Evolutionary conservation across 176 grass and related monocot genomes (phyloP).

Genomic region (Rhynchospora pubera): DNA sequence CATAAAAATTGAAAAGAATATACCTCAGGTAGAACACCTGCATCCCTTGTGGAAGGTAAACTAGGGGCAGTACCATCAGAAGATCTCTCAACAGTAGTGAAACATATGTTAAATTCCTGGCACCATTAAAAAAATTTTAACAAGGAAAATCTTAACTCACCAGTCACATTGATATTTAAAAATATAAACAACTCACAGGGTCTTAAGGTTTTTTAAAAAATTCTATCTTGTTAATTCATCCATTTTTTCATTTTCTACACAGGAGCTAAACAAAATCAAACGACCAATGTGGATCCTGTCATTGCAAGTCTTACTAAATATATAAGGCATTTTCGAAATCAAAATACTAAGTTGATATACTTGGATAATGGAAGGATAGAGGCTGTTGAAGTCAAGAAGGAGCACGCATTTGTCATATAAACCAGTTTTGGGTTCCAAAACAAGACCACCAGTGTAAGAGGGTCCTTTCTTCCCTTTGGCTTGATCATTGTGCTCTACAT

Average conservation of each 20-base stretch:
- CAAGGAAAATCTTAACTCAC: constrained; percentile 12
- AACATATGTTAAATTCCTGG: constrained; percentile 98
- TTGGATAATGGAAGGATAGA: constrained; percentile 99
- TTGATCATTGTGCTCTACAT: constrained; percentile 50
- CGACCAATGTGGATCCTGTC: neutral
- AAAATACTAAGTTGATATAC: constrained; percentile 24
- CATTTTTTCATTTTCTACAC: neutral
- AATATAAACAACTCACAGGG: neutral
- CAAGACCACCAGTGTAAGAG: constrained; percentile 90
- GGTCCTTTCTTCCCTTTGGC: constrained; percentile 74
- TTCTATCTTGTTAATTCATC: neutral
- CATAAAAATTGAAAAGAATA: constrained; percentile 13
- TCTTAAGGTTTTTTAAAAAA: neutral
- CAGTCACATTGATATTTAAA: neutral
- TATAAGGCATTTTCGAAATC: constrained; percentile 17
- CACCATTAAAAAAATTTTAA: constrained; percentile 20
- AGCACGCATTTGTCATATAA: constrained; percentile 96
- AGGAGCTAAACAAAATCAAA: neutral
- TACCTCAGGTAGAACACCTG: constrained; percentile 98
- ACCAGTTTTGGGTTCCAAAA: constrained; percentile 98
- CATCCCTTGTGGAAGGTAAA: constrained; percentile 78
- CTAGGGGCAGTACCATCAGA: constrained; percentile 54
- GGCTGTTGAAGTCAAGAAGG: constrained; percentile 95
- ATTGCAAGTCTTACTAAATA: constrained; percentile 7
- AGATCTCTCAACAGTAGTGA: constrained; percentile 85